phyloP scores from a whole-genome alignment of 2,329 filamentous ascomycete genomes.

The Phialophora macrospora region DNA sequence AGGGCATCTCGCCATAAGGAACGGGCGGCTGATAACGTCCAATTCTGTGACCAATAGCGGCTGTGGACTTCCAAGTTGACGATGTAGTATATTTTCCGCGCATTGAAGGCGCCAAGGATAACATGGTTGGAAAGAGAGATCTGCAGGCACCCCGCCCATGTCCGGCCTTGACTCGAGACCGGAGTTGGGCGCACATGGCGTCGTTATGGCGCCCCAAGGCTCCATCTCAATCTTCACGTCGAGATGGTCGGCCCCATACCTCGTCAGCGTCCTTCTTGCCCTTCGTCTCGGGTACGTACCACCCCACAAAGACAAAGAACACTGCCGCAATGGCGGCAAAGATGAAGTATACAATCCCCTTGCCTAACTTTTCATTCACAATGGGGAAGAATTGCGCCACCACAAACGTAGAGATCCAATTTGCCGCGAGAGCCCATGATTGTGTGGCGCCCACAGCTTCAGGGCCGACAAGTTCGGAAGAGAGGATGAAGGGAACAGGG shows the following conservation, averaged over 20 bases:
- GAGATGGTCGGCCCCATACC: constrained; percentile 73
- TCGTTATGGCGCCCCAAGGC: background rate
- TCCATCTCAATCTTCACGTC: constrained; percentile 32
- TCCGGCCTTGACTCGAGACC: background rate
- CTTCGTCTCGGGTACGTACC: constrained; percentile 82
- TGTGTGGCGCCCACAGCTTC: constrained; percentile 92
- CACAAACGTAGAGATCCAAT: constrained; percentile 88
- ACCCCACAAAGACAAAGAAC: constrained; percentile 72
- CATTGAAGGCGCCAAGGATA: background rate
- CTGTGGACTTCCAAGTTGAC: background rate
- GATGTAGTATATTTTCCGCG: background rate
- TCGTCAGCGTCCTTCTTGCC: constrained; percentile 83
- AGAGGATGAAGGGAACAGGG: constrained; percentile 91
- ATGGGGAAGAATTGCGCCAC: constrained; percentile 96
- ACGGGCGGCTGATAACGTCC: background rate
- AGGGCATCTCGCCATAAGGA: background rate
- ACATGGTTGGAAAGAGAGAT: background rate
- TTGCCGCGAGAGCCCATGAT: constrained; percentile 83
- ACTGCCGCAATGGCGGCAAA: constrained; percentile 76
- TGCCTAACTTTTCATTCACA: constrained; percentile 73
- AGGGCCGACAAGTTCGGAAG: constrained; percentile 85
- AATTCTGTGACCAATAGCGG: background rate
- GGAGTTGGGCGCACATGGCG: background rate
- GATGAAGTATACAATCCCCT: constrained; percentile 88
- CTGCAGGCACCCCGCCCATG: background rate